These are phyloP conservation scores for Penicillium sp. DNA, from an alignment of 2,329 filamentous ascomycete genomes.

Conservation along the genomic window DNA sequence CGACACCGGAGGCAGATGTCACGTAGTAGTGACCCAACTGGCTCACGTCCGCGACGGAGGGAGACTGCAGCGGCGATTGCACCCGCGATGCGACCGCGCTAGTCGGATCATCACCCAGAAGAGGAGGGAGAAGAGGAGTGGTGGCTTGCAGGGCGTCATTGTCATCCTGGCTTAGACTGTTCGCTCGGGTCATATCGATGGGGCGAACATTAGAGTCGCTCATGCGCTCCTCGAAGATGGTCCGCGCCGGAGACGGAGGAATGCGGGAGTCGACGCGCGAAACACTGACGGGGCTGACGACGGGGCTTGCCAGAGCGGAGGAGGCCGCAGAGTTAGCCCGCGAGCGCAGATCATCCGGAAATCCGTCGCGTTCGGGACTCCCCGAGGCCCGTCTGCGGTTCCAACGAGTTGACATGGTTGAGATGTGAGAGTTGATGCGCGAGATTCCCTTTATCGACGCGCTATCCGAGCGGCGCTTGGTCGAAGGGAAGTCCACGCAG, in stretches of 20 bases:
- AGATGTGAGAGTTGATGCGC: constrained; percentile 67
- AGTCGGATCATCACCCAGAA: constrained; percentile 62
- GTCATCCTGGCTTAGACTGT: constrained; percentile 48
- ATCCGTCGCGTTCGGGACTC: constrained; percentile 29
- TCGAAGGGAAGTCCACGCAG: constrained; percentile 60
- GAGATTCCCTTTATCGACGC: constrained; percentile 52
- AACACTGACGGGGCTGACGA: constrained; percentile 30
- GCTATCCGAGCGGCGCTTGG: constrained; percentile 53
- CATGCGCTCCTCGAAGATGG: constrained; percentile 57
- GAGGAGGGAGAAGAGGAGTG: constrained; percentile 80
- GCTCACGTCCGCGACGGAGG: constrained; percentile 66
- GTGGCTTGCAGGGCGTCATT: constrained; percentile 65
- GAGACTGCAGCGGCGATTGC: constrained; percentile 82
- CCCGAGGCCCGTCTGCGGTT: constrained; percentile 39
- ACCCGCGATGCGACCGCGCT: constrained; percentile 55
- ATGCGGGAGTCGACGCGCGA: constrained; percentile 51
- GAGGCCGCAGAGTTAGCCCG: constrained; percentile 43
- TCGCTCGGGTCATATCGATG: constrained; percentile 55
- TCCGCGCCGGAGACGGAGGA: constrained; percentile 62
- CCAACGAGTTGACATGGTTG: constrained; percentile 63
- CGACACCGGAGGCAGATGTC: constrained; percentile 50
- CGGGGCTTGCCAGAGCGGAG: constrained; percentile 39
- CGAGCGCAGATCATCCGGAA: constrained; percentile 36
- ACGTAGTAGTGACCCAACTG: constrained; percentile 43
- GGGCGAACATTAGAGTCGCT: constrained; percentile 51